Evolutionary conservation across 306 rosid species (phyloP), one percentile per base, ranked within the genome.

Genomic region (Notholithocarpus densiflorus): DNA sequence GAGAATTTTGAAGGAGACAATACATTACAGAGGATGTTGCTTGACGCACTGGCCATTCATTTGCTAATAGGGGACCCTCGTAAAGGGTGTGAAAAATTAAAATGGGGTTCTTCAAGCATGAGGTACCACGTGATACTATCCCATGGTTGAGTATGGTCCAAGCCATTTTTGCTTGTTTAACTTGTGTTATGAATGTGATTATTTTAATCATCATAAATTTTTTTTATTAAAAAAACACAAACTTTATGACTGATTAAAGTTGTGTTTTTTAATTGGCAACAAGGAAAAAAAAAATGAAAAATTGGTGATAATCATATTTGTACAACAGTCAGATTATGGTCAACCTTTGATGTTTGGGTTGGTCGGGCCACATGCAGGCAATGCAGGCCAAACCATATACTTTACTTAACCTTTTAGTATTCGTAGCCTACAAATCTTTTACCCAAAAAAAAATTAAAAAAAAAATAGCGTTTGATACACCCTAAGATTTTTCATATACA

Each of bases 21-120:
- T 72, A 76, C 86, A 82, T 80, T 72, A 76, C 78, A 85, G 89
- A 90, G 89, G 90, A 86, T 89, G 94, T 91, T 93, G 91, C 96
- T 93, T 91, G 83, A 88, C 91, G 87, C 90, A 91, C 82, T 89
- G 87, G 90, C 84, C 82, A 82, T 55, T 72, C 57, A 66, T 68
- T 53, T 19, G 48, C 3, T 4, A 40, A 40, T 8, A 27, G 56
- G 65, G 78, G 23, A 15, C 69, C 77, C 82, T 84, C 85, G 87
- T 59, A 83, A 83, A 66, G 76, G 66, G 79, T 64, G 81, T 77
- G 73, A 26, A 18, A 26, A 70, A 69, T 56, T 11, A 48, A 48
- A 23, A 74, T 71, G 56, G 78, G 17, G 15, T 48, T 11, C 79
- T 29, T 13, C 64, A 54, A 54, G 53, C 69, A 26, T 26, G 55